Evolutionary conservation across 2,329 filamentous ascomycete genomes (phyloP), one percentile per base, ranked within the genome.

Genomic region (Fusarium sp.): DNA sequence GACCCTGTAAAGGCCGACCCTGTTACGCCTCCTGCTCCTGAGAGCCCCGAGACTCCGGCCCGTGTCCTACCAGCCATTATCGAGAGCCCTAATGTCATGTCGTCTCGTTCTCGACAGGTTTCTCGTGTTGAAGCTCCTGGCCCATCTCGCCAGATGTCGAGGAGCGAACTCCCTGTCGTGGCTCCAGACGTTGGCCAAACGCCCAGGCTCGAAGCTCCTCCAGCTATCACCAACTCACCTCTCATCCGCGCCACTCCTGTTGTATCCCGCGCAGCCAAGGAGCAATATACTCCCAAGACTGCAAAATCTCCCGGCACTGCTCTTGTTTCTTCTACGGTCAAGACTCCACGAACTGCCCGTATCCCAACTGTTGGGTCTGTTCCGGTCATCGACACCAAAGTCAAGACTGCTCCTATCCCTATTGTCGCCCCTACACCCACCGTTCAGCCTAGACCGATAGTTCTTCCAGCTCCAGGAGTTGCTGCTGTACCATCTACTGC

Each of bases 91-190:
- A 24, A 48, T 12, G 53, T 64, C 5, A 46, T 63, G 32, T 35
- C 61, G 3, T 66, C 64, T 11, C 54, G 60, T 6, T 65, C 65
- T 2, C 52, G 60, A 19, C 52, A 67, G 26, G 61, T 67, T 4
- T 67, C 66, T 28, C 55, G 40, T 29, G 44, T 28, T 6, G 48
- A 42, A 1, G 31, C 39, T 5, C 40, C 53, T 9, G 59, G 49
- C 25, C 54, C 43, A 7, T 64, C 60, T 10, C 46, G 61, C 6
- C 61, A 64, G 32, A 55, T 64, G 6, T 64, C 61, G 19, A 41
- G 26, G 8, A 51, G 34, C 5, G 36, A 47, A 7, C 4, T 26
- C 39, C 44, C 8, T 29, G 25, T 65, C 11, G 49, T 49, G 3
- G 40, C 50, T 4, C 63, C 53, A 1, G 19, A 36, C 1, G 32